Conservation (phyloP, 2,329 filamentous ascomycete species). For the Endothia cerciana region DNA sequence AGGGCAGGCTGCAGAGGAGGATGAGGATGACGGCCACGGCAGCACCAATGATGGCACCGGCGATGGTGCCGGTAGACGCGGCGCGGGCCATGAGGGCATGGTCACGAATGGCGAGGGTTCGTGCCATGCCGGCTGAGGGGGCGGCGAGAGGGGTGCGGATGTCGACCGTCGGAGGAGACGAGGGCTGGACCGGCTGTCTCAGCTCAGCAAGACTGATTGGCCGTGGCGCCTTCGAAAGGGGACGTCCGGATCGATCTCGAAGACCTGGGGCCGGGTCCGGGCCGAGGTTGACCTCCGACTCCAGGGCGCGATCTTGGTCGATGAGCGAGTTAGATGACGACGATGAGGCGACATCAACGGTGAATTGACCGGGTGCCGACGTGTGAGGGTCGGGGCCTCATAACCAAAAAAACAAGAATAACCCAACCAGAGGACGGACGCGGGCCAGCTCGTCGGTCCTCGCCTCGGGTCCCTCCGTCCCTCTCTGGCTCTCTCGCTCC, state of each 20-base stretch:
- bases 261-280: background rate
- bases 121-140: conserved; percentile 19
- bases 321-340: conserved; percentile 5
- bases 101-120: conserved; percentile 18
- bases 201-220: conserved; percentile 16
- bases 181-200: conserved; percentile 22
- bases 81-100: conserved; percentile 29
- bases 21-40: conserved; percentile 37
- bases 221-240: background rate
- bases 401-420: too few relatives aligned
- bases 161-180: conserved; percentile 15
- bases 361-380: conserved; percentile 24
- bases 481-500: background rate
- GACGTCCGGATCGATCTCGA: conserved; percentile 9
- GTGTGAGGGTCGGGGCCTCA: conserved; percentile 20
- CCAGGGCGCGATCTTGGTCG: background rate
- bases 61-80: conserved; percentile 36
- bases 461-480: conserved; percentile 11
- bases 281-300: conserved; percentile 1
- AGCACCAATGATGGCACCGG: conserved; percentile 41
- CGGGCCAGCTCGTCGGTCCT: background rate
- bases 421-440: background rate
- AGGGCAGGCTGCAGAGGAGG: conserved; percentile 39
- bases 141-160: conserved; percentile 4
- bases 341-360: conserved; percentile 18